Base-by-base conservation (phyloP, 345 rosid genomes). In the Lumnitzera littorea region DNA sequence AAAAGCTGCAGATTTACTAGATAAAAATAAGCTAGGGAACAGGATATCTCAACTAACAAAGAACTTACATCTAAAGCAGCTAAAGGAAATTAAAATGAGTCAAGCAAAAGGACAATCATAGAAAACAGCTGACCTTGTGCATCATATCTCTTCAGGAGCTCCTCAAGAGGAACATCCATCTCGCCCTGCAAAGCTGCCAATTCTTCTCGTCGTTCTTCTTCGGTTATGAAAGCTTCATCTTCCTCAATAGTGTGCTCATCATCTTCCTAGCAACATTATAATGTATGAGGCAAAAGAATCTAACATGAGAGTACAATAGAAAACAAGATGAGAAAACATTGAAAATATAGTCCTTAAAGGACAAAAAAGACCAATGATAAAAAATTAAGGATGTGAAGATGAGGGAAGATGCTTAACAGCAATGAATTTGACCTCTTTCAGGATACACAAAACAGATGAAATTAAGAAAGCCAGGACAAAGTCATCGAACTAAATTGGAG, bases 171-270 rank as follows among this genome's bases (percentile, higher is more conserved):
- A 64, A 88, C 75, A 81, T 91, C 88, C 64, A 77, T 66, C 76
- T 95, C 99, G 72, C 80, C 72, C 48, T 57, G 86, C 78, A 95
- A 71, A 66, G 96, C 97, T 67, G 72, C 95, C 79, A 95, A 71
- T 71, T 95, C 99, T 72, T 91, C 95, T 72, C 76, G 84, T 63
- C 97, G 86, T 77, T 95, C 99, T 70, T 73, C 82, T 67, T 75
- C 79, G 68, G 91, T 91, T 70, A 91, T 82, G 51, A 75, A 82
- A 67, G 91, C 92, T 72, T 91, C 97, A 76, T 91, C 99, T 78
- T 86, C 95, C 75, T 91, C 97, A 61, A 95, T 73, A 51, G 95
- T 95, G 60, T 76, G 88, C 82, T 95, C 95, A 84, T 95, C 85
- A 78, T 88, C 99, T 84, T 84, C 99, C 99, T 95, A 86, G 78